Base-by-base conservation (phyloP, 2,329 filamentous ascomycete species). In the Xylaria digitata region DNA sequence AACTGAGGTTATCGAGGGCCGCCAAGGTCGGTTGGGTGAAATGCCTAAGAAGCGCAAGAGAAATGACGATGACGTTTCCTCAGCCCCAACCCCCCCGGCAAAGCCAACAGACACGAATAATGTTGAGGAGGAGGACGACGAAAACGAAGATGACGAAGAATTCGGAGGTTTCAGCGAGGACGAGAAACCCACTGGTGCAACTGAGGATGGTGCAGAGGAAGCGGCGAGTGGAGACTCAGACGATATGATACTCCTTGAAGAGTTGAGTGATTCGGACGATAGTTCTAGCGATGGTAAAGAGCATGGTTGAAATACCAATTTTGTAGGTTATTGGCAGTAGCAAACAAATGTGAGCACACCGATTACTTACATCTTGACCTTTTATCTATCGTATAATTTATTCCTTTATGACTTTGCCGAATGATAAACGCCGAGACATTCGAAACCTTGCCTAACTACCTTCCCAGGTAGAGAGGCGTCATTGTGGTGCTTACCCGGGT, bases 11-110 rank as follows among this genome's bases (percentile, higher is more conserved):
- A 81, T 90, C n/a, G 87, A 90, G 68, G 92, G 92, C 5, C 88
- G 94, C 53, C 87, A 92, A 67, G 94, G 94, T 13, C 87, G 89
- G 72, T 83, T 97, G 0, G 94, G 94, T 19, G 93, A 97, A 80
- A 97, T 97, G 90, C 88, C 88, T 48, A 90, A 89, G 80, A 92
- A 96, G 81, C 91, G 95, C 74, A 90, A 90, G 73, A 81, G 83
- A 17, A 87, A 89, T 19, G 87, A 89, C 26, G 78, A 78, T 5
- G 82, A 82, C 6, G 82, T 79, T 19, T 79, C 79, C 32, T 77
- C 78, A 15, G 73, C 73, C 15, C 37, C 61, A 13, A 65, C 53
- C 3, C 78, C 76, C 2, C 71, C 72, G 13, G 77, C 74, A 15
- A 71, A 68, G 45, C 74, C 74, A 3, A 71, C 71, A 5, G 72